A percentile compares a stretch with the other conserved stretches of the same genome.
Conservation (phyloP, 2,329 filamentous ascomycete species). For the Dactylellina cionopaga region DNA sequence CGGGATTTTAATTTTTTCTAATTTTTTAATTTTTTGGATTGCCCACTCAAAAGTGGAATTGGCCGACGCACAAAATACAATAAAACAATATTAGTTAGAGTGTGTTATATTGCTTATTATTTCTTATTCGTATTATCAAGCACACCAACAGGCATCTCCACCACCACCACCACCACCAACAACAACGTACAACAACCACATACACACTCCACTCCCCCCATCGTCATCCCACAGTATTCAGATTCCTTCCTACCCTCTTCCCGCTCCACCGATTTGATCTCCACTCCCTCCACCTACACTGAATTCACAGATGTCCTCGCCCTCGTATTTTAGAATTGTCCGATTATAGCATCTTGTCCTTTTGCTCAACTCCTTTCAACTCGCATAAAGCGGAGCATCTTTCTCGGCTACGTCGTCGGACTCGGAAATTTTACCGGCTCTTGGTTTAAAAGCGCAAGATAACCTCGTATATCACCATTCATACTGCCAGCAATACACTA, state of each 20-base stretch:
- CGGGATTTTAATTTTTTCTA: conserved; percentile 1
- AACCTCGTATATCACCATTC: too few species aligned
- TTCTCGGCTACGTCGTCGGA: conserved; percentile 31
- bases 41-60: conserved; percentile 29
- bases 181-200: conserved; percentile 18
- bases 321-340: conserved; percentile 24
- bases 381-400: conserved; percentile 14
- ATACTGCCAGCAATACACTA: conserved; percentile 18
- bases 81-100: not conserved
- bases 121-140: conserved; percentile 18
- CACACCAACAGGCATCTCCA: not conserved
- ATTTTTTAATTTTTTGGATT: conserved; percentile 13
- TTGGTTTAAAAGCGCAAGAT: too few species aligned
- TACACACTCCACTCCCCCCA: conserved; percentile 39
- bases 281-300: not conserved
- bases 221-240: conserved; percentile 40
- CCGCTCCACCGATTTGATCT: conserved; percentile 4
- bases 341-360: conserved; percentile 25
- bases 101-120: too few species aligned
- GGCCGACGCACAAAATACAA: conserved; percentile 22
- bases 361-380: conserved; percentile 2
- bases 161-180: not conserved
- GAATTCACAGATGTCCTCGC: conserved; percentile 17
- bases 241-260: not conserved
- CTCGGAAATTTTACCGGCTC: conserved; percentile 30